Conservation (phyloP, 306 rosid genomes). For the Neltuma alba region DNA sequence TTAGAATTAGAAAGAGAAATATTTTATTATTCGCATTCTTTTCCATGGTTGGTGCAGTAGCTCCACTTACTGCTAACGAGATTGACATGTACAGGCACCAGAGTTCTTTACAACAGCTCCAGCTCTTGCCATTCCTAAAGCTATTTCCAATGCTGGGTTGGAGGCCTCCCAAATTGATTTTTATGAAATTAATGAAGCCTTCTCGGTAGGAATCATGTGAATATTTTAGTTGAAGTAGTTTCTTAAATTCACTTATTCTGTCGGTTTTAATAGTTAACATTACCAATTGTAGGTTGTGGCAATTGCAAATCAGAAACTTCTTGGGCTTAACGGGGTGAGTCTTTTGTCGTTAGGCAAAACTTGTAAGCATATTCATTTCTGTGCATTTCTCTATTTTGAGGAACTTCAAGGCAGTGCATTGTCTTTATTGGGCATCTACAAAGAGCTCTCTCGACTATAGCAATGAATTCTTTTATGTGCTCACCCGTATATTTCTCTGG, state of each 20-base stretch:
- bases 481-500: background rate
- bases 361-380: conserved; percentile 10
- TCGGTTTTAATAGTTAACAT: conserved; percentile 28
- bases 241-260: conserved; percentile 11
- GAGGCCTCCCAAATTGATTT: conserved; percentile 77
- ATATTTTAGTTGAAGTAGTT: conserved; percentile 21
- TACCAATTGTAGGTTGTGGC: conserved; percentile 80
- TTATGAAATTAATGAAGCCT: conserved; percentile 97
- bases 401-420: conserved; percentile 8
- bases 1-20: conserved; percentile 22
- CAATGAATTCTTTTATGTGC: background rate
- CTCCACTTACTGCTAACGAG: conserved; percentile 32
- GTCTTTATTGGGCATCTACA: background rate
- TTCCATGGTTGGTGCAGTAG: conserved; percentile 13
- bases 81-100: conserved; percentile 69
- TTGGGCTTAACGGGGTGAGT: conserved; percentile 82
- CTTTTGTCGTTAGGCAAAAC: background rate
- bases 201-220: conserved; percentile 62
- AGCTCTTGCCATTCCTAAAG: conserved; percentile 95
- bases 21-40: conserved; percentile 9
- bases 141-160: conserved; percentile 84
- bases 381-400: conserved; percentile 16
- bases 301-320: conserved; percentile 93
- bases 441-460: background rate
- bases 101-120: conserved; percentile 98